Conservation (phyloP, 192 early-diverging fungal species). For the Polychytrium aggregatum region DNA sequence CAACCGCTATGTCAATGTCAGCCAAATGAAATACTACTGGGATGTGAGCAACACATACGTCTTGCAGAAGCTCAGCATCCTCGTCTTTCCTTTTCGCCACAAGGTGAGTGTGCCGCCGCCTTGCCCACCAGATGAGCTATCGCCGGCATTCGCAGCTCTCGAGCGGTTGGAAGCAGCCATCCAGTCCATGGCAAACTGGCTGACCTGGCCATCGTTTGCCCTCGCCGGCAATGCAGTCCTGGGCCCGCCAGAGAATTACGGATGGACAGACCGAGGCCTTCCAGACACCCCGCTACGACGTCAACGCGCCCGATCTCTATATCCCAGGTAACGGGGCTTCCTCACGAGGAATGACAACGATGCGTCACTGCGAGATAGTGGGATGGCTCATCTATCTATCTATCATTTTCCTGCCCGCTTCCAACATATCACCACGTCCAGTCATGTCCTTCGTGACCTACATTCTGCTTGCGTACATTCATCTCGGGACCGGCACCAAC, state of each 20-base stretch:
- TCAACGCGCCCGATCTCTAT: conserved; percentile 93
- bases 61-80: conserved; percentile 67
- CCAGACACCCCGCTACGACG: conserved; percentile 80
- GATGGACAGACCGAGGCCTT: conserved; percentile 46
- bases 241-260: too few species aligned
- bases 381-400: too few species aligned
- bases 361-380: too few species aligned
- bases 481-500: conserved; percentile 31
- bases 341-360: too few species aligned
- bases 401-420: too few species aligned
- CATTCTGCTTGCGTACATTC: conserved; percentile 66
- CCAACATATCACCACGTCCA: too few species aligned
- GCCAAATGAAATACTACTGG: conserved; percentile 86
- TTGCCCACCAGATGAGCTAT: conserved; percentile 59
- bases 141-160: too few species aligned
- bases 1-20: conserved; percentile 70
- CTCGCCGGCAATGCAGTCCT: neutral
- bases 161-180: too few species aligned
- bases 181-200: too few species aligned
- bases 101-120: conserved; percentile 70
- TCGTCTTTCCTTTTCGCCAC: conserved; percentile 82
- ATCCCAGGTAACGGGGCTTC: conserved; percentile 58
- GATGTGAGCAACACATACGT: conserved; percentile 94
- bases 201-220: too few species aligned
- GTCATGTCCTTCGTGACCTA: conserved; percentile 91